Evolutionary conservation across 176 grass and related monocot genomes (phyloP).

Genomic region (Juncus effusus): DNA sequence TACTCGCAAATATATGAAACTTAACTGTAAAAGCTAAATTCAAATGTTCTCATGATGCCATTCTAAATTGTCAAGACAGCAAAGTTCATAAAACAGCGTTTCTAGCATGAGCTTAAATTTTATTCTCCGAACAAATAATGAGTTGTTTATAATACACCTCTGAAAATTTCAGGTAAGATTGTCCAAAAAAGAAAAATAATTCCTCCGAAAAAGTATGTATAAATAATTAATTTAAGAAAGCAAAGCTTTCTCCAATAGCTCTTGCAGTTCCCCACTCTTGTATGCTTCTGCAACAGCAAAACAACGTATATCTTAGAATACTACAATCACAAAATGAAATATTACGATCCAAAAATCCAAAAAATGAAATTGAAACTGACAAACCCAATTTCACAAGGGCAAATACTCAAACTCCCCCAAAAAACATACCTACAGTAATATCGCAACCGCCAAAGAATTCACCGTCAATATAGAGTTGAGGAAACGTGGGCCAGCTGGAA

Average conservation of each 20-base stretch:
- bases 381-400: background rate
- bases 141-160: constrained; percentile 6
- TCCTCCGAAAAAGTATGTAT: background rate
- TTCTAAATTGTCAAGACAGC: too few relatives aligned
- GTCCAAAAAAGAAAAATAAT: background rate
- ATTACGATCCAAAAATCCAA: background rate
- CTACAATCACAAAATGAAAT: background rate
- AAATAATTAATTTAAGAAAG: constrained; percentile 33
- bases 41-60: too few relatives aligned
- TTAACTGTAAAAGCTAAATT: too few relatives aligned
- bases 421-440: constrained; percentile 58
- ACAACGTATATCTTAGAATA: background rate
- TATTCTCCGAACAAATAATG: background rate
- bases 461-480: constrained; percentile 89
- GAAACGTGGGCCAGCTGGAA: constrained; percentile 96
- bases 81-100: too few relatives aligned
- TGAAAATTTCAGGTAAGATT: background rate
- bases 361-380: background rate
- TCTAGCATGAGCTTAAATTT: too few relatives aligned
- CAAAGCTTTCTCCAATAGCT: constrained; percentile 59
- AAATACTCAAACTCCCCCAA: background rate
- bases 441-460: constrained; percentile 96
- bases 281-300: constrained; percentile 60
- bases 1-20: too few relatives aligned
- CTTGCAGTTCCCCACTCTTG: constrained; percentile 67